A percentile compares a stretch with the other conserved stretches of the same genome.
Evolutionary conservation across 2,329 filamentous ascomycete genomes (phyloP).

Genomic region (Trichoderma sp.): DNA sequence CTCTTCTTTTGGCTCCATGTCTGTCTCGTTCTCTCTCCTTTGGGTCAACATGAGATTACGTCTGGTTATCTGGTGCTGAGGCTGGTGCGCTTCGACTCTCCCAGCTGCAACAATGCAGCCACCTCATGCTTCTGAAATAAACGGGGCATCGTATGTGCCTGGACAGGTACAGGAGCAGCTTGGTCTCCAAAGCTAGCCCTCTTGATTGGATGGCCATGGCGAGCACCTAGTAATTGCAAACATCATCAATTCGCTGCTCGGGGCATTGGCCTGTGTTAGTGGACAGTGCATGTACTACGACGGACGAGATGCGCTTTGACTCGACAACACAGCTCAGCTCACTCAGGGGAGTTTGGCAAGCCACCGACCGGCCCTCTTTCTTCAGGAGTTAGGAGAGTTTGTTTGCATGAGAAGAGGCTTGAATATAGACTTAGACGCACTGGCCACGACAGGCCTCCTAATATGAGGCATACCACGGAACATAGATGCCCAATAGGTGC

Average conservation of each 20-base stretch:
- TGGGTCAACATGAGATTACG: background rate
- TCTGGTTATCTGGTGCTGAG: background rate
- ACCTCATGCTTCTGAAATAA: slow-evolving; percentile 13
- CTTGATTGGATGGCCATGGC: slow-evolving; percentile 13
- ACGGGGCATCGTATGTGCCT: background rate
- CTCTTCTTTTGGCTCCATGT: background rate
- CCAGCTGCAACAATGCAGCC: background rate
- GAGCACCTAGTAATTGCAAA: slow-evolving; percentile 9
- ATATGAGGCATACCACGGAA: background rate
- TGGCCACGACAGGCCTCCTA: background rate
- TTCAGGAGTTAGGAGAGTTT: background rate
- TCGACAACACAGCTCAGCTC: background rate
- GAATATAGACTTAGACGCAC: background rate
- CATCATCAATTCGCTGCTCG: background rate
- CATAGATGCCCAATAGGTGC: background rate
- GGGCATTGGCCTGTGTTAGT: background rate
- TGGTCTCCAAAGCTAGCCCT: background rate
- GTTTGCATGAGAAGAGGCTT: background rate
- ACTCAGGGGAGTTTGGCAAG: background rate
- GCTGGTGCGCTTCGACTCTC: background rate
- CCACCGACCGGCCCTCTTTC: background rate
- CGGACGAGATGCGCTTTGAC: background rate
- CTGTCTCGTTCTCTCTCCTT: background rate
- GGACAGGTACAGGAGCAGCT: background rate
- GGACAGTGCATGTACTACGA: background rate